phyloP scores from a whole-genome alignment of 106 monocot genomes.

The Xerophyta viscosa region DNA sequence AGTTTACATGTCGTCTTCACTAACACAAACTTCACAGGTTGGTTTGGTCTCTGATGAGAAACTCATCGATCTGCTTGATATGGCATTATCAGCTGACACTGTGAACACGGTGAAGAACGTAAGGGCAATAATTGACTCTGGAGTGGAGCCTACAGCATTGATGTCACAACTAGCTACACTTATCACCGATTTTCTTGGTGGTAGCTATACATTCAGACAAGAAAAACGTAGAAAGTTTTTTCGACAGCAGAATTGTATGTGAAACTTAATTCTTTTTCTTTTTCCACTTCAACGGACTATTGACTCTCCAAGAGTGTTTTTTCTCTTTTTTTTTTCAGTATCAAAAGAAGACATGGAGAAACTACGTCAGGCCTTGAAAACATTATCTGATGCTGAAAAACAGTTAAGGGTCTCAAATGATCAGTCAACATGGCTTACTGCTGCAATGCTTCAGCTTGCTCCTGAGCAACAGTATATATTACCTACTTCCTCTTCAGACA shows the following conservation, averaged over 20 bases:
- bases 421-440: conserved; percentile 94
- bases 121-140: conserved; percentile 82
- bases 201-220: conserved; percentile 57
- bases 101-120: conserved; percentile 86
- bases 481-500: conserved; percentile 37
- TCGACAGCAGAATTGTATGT: conserved; percentile 51
- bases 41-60: conserved; percentile 90
- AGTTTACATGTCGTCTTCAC: too few species aligned
- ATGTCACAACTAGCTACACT: conserved; percentile 93
- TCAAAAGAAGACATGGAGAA: conserved; percentile 84
- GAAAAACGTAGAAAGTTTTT: conserved; percentile 73
- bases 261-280: conserved; percentile 3
- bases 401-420: conserved; percentile 82
- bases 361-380: conserved; percentile 76
- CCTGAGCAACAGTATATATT: conserved; percentile 66
- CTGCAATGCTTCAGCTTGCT: conserved; percentile 92
- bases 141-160: conserved; percentile 77
- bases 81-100: conserved; percentile 87
- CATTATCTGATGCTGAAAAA: conserved; percentile 85
- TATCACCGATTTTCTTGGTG: conserved; percentile 98
- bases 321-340: conserved; percentile 35
- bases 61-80: conserved; percentile 86
- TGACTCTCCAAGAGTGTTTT: background rate
- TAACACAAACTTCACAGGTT: conserved; percentile 48
- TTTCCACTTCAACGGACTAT: too few species aligned